These are phyloP conservation scores for Parafenestella ontariensis DNA, from an alignment of 2,329 filamentous ascomycete species.

Conservation along the genomic window DNA sequence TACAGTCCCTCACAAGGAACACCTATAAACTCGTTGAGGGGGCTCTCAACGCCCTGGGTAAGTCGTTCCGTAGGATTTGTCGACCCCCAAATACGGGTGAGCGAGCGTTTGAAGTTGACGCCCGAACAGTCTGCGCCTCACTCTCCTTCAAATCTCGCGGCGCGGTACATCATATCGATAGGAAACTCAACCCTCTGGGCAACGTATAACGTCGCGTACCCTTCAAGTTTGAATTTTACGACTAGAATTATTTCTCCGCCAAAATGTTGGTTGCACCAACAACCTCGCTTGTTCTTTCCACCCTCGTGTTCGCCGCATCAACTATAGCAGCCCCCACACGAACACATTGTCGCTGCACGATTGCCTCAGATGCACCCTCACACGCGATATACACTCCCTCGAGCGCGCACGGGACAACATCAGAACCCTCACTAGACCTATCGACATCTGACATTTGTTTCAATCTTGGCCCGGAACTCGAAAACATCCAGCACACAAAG, in stretches of 20 bases:
- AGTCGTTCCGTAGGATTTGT: neutral
- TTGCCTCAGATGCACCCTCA: conserved; percentile 21
- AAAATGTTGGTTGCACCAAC: conserved; percentile 22
- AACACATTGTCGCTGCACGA: conserved; percentile 40
- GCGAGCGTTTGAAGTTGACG: conserved; percentile 6
- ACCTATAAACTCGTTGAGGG: neutral
- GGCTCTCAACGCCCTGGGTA: neutral
- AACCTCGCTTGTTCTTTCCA: conserved; percentile 14
- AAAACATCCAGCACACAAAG: conserved; percentile 29
- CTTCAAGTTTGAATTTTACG: neutral
- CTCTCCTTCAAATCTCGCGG: neutral
- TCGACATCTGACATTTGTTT: conserved; percentile 26
- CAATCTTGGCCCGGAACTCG: conserved; percentile 35
- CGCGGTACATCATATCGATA: neutral
- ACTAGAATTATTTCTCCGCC: neutral
- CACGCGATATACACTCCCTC: conserved; percentile 25
- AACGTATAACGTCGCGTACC: neutral
- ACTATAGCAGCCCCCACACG: conserved; percentile 30
- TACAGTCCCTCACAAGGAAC: neutral
- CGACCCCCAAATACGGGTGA: neutral
- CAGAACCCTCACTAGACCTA: conserved; percentile 20
- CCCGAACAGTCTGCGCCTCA: conserved; percentile 3
- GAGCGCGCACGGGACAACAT: conserved; percentile 26
- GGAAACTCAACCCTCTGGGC: neutral
- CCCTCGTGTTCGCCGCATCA: conserved; percentile 19